Conservation (phyloP, 345 rosid species). For the Linum usitatissimum region DNA sequence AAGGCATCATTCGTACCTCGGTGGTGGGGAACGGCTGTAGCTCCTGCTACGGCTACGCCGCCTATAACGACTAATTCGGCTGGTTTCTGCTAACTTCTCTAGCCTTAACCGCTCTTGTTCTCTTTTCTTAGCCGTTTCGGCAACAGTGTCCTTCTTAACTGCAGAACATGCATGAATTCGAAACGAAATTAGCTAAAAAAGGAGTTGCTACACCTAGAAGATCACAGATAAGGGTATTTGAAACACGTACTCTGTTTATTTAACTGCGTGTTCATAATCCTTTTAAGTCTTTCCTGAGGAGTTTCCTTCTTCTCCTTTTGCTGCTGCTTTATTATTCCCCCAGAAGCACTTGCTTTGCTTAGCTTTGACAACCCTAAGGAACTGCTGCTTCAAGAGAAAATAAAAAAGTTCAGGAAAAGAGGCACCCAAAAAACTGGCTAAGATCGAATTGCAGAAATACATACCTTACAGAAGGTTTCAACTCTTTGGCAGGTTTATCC, state of each 20-base stretch:
- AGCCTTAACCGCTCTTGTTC: conserved; percentile 89
- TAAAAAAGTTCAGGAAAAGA: neutral
- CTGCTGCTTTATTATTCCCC: conserved; percentile 46
- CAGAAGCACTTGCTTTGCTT: conserved; percentile 45
- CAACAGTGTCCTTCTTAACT: conserved; percentile 96
- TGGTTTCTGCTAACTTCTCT: conserved; percentile 88
- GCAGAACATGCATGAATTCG: conserved; percentile 8
- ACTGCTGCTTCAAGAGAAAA: conserved; percentile 31
- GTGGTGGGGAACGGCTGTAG: conserved; percentile 68
- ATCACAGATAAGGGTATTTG: neutral
- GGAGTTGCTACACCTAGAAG: neutral
- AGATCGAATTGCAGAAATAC: neutral
- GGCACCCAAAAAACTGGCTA: neutral
- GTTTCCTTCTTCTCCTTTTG: conserved; percentile 80
- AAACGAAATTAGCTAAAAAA: neutral
- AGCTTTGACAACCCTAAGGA: conserved; percentile 72
- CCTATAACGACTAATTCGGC: conserved; percentile 53
- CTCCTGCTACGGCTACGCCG: conserved; percentile 76
- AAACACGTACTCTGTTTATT: conserved; percentile 70
- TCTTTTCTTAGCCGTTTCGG: conserved; percentile 80
- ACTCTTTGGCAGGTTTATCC: conserved; percentile 42
- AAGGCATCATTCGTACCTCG: conserved; percentile 29
- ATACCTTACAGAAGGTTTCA: conserved; percentile 58
- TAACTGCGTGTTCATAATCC: conserved; percentile 92
- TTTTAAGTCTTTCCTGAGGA: conserved; percentile 92